Percentiles rank a stretch among this genome's conserved stretches.
Conservation (phyloP, 805 yeast genomes). For the Yamadazyma sp. region DNA sequence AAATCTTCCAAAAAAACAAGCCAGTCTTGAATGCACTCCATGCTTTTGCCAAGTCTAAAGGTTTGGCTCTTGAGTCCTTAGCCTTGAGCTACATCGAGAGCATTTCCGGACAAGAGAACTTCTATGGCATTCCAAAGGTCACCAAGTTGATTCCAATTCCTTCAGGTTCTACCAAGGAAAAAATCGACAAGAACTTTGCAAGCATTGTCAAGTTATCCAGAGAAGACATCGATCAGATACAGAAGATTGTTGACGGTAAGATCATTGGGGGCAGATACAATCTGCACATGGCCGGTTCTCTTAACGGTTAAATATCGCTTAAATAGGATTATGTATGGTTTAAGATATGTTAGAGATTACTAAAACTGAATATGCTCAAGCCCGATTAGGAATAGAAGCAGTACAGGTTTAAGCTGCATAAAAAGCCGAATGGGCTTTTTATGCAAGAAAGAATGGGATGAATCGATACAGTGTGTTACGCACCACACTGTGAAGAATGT, state of each 20-base stretch:
- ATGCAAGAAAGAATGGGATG: too few species aligned
- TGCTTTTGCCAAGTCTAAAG: slow-evolving; percentile 46
- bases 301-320: too few species aligned
- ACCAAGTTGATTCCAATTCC: slow-evolving; percentile 78
- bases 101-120: slow-evolving; percentile 61
- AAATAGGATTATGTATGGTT: too few species aligned
- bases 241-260: slow-evolving; percentile 42
- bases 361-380: too few species aligned
- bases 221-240: slow-evolving; percentile 55
- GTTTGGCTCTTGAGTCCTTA: slow-evolving; percentile 57
- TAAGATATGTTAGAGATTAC: too few species aligned
- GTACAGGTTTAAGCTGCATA: too few species aligned
- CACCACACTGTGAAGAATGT: too few species aligned
- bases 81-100: slow-evolving; percentile 50
- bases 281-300: too few species aligned
- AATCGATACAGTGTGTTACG: too few species aligned
- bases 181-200: slow-evolving; percentile 64
- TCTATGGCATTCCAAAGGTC: slow-evolving; percentile 39
- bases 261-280: too few species aligned
- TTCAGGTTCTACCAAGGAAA: slow-evolving; percentile 59
- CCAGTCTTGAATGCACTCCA: slow-evolving; percentile 49
- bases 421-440: too few species aligned
- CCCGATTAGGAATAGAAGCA: too few species aligned
- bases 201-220: slow-evolving; percentile 45
- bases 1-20: slow-evolving; percentile 55